Evolutionary conservation across 331 rosid genomes (phyloP).

Genomic region (Quercus phellos): DNA sequence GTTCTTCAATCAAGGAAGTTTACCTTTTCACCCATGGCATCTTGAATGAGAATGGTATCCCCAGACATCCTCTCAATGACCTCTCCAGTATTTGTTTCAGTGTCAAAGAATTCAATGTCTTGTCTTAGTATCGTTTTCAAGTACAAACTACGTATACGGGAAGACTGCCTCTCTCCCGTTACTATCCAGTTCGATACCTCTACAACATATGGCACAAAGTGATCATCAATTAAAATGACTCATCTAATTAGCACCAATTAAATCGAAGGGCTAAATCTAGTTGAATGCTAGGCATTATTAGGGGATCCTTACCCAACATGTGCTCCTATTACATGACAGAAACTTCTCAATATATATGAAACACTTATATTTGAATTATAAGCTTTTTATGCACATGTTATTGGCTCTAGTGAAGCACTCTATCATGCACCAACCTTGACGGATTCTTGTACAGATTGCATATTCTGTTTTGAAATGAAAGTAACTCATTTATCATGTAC

Average conservation of each 20-base stretch:
- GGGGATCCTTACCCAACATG: not conserved
- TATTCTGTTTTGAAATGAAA: too few species aligned
- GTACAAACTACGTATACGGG: constrained; percentile 69
- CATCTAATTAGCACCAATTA: too few species aligned
- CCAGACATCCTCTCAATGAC: constrained; percentile 94
- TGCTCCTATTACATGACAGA: too few species aligned
- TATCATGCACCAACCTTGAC: too few species aligned
- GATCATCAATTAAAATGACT: not conserved
- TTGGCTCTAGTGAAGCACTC: too few species aligned
- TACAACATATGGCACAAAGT: constrained; percentile 20
- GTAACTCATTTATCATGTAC: too few species aligned
- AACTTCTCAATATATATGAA: too few species aligned
- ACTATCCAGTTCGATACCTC: constrained; percentile 97
- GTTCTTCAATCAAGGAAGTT: not conserved
- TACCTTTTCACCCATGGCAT: constrained; percentile 95
- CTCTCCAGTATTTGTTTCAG: constrained; percentile 79
- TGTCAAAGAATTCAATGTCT: constrained; percentile 83
- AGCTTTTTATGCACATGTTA: too few species aligned
- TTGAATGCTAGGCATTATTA: not conserved
- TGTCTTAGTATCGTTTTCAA: constrained; percentile 76
- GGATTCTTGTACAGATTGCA: too few species aligned
- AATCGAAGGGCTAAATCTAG: not conserved
- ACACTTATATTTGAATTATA: too few species aligned
- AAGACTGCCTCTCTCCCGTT: constrained; percentile 82
- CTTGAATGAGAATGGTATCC: constrained; percentile 89